Evolutionary conservation across 192 early-diverging fungal species (phyloP).

Genomic region (Coemansia sp.): DNA sequence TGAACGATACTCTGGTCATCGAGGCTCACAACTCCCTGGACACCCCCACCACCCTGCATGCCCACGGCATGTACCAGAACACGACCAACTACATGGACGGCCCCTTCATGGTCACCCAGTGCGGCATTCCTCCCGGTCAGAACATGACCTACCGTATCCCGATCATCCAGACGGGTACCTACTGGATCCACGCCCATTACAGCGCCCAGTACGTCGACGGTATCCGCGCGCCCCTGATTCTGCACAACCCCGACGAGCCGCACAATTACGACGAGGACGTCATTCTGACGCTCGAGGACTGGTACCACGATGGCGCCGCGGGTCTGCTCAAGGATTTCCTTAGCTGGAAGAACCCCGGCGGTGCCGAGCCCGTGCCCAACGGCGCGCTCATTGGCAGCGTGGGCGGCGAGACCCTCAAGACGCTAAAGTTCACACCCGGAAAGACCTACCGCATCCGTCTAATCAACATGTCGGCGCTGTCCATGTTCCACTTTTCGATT

Average conservation of each 20-base stretch:
- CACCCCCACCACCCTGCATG: constrained; percentile 62
- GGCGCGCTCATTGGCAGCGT: constrained; percentile 64
- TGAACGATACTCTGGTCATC: constrained; percentile 40
- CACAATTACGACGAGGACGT: constrained; percentile 70
- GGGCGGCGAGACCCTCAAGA: constrained; percentile 23
- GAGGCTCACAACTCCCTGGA: constrained; percentile 58
- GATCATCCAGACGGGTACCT: constrained; percentile 71
- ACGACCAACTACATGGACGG: constrained; percentile 71
- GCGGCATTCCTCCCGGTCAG: constrained; percentile 64
- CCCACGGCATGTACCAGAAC: constrained; percentile 80
- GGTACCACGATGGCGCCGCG: constrained; percentile 65
- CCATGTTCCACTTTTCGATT: constrained; percentile 74
- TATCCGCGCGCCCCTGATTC: constrained; percentile 65
- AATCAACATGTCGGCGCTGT: constrained; percentile 75
- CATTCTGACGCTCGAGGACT: constrained; percentile 63
- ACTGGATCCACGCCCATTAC: constrained; percentile 79
- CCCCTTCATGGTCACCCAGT: constrained; percentile 66
- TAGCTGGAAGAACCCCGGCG: constrained; percentile 60
- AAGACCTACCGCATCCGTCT: constrained; percentile 83
- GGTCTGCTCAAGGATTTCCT: constrained; percentile 57
- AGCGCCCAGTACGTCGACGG: constrained; percentile 79
- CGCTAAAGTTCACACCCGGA: constrained; percentile 61
- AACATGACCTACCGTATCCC: constrained; percentile 69
- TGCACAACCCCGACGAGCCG: constrained; percentile 58
- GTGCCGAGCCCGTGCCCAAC: constrained; percentile 65